Evolutionary conservation across 2,329 filamentous ascomycete species (phyloP).

Genomic region (Epichloe gansuensis): DNA sequence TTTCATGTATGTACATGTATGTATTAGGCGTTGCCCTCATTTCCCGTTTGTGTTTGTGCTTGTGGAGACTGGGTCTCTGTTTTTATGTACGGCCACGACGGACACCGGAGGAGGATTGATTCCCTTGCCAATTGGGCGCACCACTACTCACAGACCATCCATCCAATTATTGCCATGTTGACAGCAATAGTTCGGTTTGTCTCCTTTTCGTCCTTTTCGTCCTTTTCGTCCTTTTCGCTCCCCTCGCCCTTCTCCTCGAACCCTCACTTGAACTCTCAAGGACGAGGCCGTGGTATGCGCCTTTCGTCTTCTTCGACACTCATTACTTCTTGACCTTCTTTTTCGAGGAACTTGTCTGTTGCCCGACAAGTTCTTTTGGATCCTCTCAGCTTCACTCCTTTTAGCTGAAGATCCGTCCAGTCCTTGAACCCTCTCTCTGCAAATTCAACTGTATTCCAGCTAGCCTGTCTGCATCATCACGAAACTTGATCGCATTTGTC

Average conservation of each 20-base stretch:
- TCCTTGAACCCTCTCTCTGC: conserved; percentile 9
- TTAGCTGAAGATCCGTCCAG: conserved; percentile 26
- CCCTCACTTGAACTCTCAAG: neutral
- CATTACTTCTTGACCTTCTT: conserved; percentile 1
- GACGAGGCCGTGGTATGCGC: neutral
- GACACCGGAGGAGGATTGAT: no score
- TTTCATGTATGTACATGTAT: neutral
- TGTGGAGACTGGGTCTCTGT: neutral
- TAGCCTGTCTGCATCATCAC: neutral
- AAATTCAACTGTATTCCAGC: conserved; percentile 1
- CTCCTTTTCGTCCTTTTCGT: conserved; percentile 3
- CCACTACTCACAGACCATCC: no score
- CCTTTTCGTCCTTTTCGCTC: conserved; percentile 1
- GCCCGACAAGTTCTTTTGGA: conserved; percentile 1
- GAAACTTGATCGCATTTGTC: neutral
- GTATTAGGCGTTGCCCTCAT: conserved; percentile 5
- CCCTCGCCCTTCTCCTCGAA: neutral
- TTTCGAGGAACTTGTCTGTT: neutral
- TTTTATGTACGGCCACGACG: no score
- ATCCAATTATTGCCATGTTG: neutral
- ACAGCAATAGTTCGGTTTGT: neutral
- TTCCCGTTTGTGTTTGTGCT: conserved; percentile 5
- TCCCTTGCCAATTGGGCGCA: no score
- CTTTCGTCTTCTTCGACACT: neutral
- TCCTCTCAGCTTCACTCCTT: conserved; percentile 19